Evolutionary conservation across 176 grass and related monocot genomes (phyloP), one percentile per base, ranked within the genome.

Genomic region (Juncus inflexus): DNA sequence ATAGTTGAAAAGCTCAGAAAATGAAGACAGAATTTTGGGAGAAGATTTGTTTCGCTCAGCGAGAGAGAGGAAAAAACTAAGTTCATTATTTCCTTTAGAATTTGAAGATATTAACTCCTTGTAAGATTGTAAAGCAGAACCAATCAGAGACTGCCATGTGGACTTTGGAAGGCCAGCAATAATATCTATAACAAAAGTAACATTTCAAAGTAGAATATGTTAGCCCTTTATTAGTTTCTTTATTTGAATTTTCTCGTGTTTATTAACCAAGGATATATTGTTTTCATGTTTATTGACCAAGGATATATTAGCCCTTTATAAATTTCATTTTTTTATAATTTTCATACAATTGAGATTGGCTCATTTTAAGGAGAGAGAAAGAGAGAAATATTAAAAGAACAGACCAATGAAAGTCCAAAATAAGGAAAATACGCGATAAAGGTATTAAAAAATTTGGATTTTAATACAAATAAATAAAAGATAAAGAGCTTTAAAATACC

Each of bases 121-220:
- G 67, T 83, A 96, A 11, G 92, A 86, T 60, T 52, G 63, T 40
- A 91, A 78, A 69, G 84, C 92, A 76, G 79, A 77, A 66, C 84
- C 87, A 79, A 96, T 66, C 61, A 96, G 52, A 81, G 79, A 60
- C 74, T 75, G 90, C 92, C 87, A 96, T 19, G 74, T 96, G 63
- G 77, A 81, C 60, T 75, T 79, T 61, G 84, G 73, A 76, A 96
- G 67, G 63, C 82, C 74, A 12, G 72, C 79, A 62, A 86, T 61
- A 42, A 41, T 58, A 49, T 65, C 81, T 83, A 67, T 12, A 67
- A 67, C 43, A 47, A 47, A 9, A 47, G 9, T 9, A 47, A 47
- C 9, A 47, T 47, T 47, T 47, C 43, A 47, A 2, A 16, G 42
- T 35, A 64, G 42, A 12, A 13, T 40, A 13, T 40, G 42, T 12